Conservation (phyloP, 1,284 basidiomycete species). For the Earliella scabrosa region DNA sequence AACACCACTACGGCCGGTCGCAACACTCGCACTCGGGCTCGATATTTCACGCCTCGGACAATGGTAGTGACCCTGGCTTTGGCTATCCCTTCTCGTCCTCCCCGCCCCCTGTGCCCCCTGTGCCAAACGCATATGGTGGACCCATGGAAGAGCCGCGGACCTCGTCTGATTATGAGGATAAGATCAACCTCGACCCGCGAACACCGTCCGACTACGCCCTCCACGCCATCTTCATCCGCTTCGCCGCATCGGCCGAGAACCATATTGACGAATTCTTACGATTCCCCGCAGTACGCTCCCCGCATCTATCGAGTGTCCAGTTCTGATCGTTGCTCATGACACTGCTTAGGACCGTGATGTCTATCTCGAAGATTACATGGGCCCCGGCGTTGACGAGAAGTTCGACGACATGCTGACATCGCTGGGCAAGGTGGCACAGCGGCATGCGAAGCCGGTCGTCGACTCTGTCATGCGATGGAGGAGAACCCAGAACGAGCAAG, state of each 20-base stretch:
- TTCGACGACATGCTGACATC: constrained; percentile 85
- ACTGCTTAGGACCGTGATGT: constrained; percentile 79
- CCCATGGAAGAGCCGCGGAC: constrained; percentile 54
- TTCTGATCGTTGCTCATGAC: no score
- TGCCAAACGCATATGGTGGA: constrained; percentile 62
- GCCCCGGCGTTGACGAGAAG: constrained; percentile 69
- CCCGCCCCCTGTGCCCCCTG: constrained; percentile 76
- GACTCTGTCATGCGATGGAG: constrained; percentile 92
- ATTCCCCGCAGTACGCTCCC: constrained; percentile 63
- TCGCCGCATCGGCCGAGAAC: constrained; percentile 76
- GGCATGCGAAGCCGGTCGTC: constrained; percentile 83
- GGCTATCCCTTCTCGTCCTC: constrained; percentile 49
- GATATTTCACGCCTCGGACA: constrained; percentile 69
- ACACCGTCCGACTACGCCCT: constrained; percentile 88
- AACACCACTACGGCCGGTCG: constrained; percentile 64
- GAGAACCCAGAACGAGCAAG: constrained; percentile 72
- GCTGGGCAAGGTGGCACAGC: constrained; percentile 85
- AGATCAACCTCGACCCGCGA: constrained; percentile 67
- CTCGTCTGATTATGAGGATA: constrained; percentile 61
- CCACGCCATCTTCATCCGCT: constrained; percentile 85
- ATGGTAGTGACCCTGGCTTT: constrained; percentile 61
- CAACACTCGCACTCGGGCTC: constrained; percentile 77
- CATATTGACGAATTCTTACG: constrained; percentile 79
- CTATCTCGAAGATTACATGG: constrained; percentile 68
- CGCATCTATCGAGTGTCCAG: no score